These are phyloP conservation scores for Ogataea henricii DNA, from an alignment of 805 yeast species.

Conservation along the genomic window DNA sequence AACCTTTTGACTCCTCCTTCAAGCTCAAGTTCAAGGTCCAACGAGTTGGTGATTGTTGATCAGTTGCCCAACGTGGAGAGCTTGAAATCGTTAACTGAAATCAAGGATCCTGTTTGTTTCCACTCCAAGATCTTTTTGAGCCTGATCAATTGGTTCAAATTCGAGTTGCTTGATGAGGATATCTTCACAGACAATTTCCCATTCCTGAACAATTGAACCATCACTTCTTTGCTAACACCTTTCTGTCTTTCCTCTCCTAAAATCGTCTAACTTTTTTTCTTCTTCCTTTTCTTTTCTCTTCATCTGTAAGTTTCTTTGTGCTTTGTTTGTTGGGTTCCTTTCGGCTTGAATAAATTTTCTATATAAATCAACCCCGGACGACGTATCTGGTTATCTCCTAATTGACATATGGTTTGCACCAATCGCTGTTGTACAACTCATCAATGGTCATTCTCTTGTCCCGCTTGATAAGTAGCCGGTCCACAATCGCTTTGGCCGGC, in stretches of 20 bases:
- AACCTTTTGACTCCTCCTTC: constrained; percentile 16
- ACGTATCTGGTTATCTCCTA: too few relatives aligned
- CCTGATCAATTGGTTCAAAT: constrained; percentile 45
- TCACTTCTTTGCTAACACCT: too few relatives aligned
- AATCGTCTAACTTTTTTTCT: too few relatives aligned
- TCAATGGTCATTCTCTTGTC: constrained; percentile 43
- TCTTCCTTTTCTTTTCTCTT: too few relatives aligned
- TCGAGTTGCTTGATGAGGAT: constrained; percentile 38
- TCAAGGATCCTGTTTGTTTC: constrained; percentile 47
- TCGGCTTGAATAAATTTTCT: background rate
- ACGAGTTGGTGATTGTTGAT: constrained; percentile 31
- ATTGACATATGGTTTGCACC: constrained; percentile 31
- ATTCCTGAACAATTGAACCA: constrained; percentile 10
- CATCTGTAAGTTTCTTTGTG: too few relatives aligned
- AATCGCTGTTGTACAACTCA: constrained; percentile 36
- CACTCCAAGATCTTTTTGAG: constrained; percentile 52
- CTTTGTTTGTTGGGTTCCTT: too few relatives aligned
- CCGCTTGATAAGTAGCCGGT: constrained; percentile 48
- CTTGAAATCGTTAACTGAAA: constrained; percentile 39
- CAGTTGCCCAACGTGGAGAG: constrained; percentile 41
- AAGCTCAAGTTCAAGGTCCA: constrained; percentile 38
- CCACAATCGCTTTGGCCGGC: constrained; percentile 53
- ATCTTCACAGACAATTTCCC: constrained; percentile 29
- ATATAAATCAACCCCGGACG: too few relatives aligned
- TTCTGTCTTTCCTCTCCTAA: too few relatives aligned